Evolutionary conservation across 805 yeast species (phyloP), one percentile per base, ranked within the genome.

Genomic region (Blastobotrys americana): DNA sequence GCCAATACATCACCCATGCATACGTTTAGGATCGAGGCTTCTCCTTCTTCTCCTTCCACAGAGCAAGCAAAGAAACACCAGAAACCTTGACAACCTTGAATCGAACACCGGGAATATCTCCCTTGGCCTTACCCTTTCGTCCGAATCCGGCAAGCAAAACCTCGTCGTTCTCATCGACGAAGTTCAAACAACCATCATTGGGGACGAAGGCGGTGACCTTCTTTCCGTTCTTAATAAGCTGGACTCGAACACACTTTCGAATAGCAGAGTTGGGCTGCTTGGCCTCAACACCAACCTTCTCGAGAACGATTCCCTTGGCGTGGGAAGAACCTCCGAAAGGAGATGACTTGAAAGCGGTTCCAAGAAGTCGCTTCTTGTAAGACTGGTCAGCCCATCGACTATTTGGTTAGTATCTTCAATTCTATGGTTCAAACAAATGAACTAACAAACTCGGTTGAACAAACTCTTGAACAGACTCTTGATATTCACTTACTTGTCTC

Each of bases 21-120:
- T 25, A 25, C 31, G 34, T 59, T 79, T 85, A 89, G 70, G 97
- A 89, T 82, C 98, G 88, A 81, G 97, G 97, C 89, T 93, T 93
- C 82, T 94, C 99, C 87, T 93, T 93, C 97, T 93, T 93, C 82
- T 94, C 98, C 82, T 90, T 93, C 97, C 96, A 93, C 76, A 93
- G 83, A 73, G 99, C 98, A 72, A 89, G 82, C 75, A 93, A 82
- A 65, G 98, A 93, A 68, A 94, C 98, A 85, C 98, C 98, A 65
- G 98, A 86, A 66, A 93, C 99, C 82, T 93, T 93, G 73, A 93
- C 99, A 19, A 93, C 99, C 86, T 93, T 93, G 88, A 93, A 93
- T 85, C 99, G 93, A 72, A 93, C 99, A 87, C 99, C 99, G 75
- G 98, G 98, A 71, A 93, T 90, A 89, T 93, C 99, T 82, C 99